Base-by-base conservation (phyloP, 306 rosid genomes). In the Quillaja saponaria region DNA sequence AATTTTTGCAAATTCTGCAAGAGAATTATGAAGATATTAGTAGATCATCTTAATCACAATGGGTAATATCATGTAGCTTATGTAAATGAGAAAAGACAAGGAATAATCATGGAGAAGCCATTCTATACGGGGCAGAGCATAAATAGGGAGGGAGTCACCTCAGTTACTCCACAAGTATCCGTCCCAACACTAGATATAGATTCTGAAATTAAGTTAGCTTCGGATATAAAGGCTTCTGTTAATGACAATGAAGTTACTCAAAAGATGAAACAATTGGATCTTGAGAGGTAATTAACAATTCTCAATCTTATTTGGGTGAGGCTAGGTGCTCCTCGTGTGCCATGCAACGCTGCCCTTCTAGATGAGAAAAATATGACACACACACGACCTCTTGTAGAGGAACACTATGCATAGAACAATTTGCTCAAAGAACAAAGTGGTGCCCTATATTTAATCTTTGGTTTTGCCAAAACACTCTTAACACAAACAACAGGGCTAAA, bases 231-330 rank as follows among this genome's bases (percentile, higher is more conserved):
- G 17, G 53, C 55, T 20, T 62, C 38, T 62, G 15, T 71, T 31
- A 68, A 62, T 58, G 57, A 77, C 19, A 58, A 33, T 55, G 64
- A 52, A 21, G 8, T 53, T 13, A 42, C 73, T 42, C 81, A 78
- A 25, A 81, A 74, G 79, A 78, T 81, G 83, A 81, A 76, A 67
- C 73, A 63, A 10, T 13, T 81, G 58, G 86, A 83, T 58, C 46
- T 67, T 15, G 54, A 78, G 39, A 78, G 86, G 86, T 74, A 49
- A 6, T 9, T 1, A 49, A 28, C 25, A 20, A 5, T 16, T 10
- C 9, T 2, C 6, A 10, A 49, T 49, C 10, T 37, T 5, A 37
- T 10, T 37, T 37, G 10, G 10, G 6, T 37, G 40, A 5, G 10
- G 10, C 10, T 37, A 37, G 10, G n/a, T n/a, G n/a, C n/a, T n/a